Evolutionary conservation across 352 stramenopile genomes (phyloP).

Genomic region (Elongisporangium prolatum): DNA sequence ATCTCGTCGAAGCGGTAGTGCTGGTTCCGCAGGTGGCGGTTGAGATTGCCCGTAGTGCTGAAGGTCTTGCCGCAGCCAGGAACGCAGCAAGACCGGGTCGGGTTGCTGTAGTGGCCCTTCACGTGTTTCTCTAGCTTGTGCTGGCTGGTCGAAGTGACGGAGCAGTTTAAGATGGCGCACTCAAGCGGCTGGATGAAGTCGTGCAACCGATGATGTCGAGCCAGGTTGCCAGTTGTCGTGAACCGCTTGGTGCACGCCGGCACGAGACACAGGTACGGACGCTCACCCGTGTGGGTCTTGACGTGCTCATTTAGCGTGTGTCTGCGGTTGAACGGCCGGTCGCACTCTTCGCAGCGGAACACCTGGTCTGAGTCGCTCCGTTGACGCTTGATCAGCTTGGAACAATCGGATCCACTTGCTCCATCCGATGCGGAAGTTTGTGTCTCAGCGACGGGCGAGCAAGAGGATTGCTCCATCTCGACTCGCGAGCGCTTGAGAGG

Average conservation of each 20-base stretch:
- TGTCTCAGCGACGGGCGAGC: neutral
- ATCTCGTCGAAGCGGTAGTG: conserved; percentile 8
- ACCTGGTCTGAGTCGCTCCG: neutral
- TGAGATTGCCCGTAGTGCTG: conserved; percentile 47
- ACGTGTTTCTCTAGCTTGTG: conserved; percentile 43
- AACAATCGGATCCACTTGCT: neutral
- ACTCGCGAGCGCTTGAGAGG: neutral
- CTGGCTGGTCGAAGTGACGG: conserved; percentile 28
- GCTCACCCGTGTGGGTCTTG: conserved; percentile 70
- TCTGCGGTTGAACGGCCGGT: conserved; percentile 56
- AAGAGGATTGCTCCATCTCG: neutral
- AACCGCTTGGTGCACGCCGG: conserved; percentile 41
- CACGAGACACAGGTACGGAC: conserved; percentile 30
- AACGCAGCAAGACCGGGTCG: conserved; percentile 30
- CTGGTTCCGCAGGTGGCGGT: conserved; percentile 44
- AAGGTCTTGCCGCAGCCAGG: conserved; percentile 38
- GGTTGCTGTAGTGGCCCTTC: conserved; percentile 30
- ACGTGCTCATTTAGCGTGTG: conserved; percentile 72
- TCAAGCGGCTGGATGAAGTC: conserved; percentile 28
- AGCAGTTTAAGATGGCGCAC: conserved; percentile 21
- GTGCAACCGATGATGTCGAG: conserved; percentile 40
- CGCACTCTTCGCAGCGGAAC: conserved; percentile 13
- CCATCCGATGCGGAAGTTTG: neutral
- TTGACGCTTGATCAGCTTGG: neutral
- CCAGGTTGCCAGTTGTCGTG: conserved; percentile 46